These are phyloP conservation scores for Ophiosphaerella herpotricha DNA, from an alignment of 2,329 filamentous ascomycete species.

Conservation along the genomic window DNA sequence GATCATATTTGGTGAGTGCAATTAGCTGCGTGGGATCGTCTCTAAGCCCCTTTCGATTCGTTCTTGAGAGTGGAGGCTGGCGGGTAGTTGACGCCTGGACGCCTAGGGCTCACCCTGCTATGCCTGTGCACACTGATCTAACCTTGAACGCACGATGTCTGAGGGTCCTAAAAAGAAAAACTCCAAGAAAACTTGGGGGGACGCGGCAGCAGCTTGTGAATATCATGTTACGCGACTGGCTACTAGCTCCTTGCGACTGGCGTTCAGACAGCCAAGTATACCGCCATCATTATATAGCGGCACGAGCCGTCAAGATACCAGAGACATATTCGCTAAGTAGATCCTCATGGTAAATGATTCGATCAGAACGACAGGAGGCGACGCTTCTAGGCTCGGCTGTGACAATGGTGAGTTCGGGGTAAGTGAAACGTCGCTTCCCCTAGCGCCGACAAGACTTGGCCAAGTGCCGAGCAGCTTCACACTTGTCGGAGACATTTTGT, in stretches of 20 bases:
- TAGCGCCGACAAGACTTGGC: constrained; percentile 1
- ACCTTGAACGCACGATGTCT: background rate
- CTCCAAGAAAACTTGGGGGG: too few species aligned
- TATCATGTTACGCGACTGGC: too few species aligned
- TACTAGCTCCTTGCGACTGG: background rate
- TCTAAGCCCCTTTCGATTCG: background rate
- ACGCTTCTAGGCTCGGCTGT: constrained; percentile 1
- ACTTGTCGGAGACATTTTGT: constrained; percentile 11
- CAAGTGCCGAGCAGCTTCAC: constrained; percentile 21
- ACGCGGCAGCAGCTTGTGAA: too few species aligned
- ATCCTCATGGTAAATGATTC: background rate
- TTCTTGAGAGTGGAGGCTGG: background rate
- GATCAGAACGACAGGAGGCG: background rate
- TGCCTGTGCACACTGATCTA: background rate
- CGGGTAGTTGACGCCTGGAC: too few species aligned
- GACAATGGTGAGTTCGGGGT: background rate
- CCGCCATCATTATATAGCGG: background rate
- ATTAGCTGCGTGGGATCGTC: background rate
- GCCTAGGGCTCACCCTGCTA: background rate
- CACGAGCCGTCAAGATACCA: constrained; percentile 5
- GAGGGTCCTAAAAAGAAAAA: too few species aligned
- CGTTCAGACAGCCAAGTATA: constrained; percentile 12
- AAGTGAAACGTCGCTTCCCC: too few species aligned
- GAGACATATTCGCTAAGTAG: background rate
- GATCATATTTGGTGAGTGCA: constrained; percentile 1